phyloP scores from a whole-genome alignment of 2,329 filamentous ascomycete genomes.

The Saccharata proteae region DNA sequence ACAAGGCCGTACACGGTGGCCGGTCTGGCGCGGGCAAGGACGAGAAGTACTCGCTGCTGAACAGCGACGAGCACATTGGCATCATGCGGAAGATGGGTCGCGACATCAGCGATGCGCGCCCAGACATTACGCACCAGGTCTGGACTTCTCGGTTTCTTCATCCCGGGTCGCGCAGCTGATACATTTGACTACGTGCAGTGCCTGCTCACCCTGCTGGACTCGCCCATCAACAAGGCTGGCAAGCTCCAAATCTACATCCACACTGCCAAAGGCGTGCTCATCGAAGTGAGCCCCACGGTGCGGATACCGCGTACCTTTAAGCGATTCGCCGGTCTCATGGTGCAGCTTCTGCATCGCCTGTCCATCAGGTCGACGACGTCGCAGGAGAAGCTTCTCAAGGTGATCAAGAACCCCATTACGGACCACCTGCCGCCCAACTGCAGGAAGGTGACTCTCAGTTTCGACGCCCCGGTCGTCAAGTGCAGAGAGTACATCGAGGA shows the following conservation, averaged over 20 bases:
- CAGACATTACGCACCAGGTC: slow-evolving; percentile 98
- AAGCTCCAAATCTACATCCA: slow-evolving; percentile 98
- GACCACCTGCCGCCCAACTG: slow-evolving; percentile 95
- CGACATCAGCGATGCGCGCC: slow-evolving; percentile 93
- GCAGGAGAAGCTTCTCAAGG: slow-evolving; percentile 91
- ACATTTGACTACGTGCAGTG: slow-evolving; percentile 52
- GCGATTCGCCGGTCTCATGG: slow-evolving; percentile 96
- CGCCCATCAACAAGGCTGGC: slow-evolving; percentile 96
- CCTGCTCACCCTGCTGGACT: slow-evolving; percentile 90
- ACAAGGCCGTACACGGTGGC: slow-evolving; percentile 71
- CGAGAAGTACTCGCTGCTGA: slow-evolving; percentile 94
- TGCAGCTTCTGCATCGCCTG: slow-evolving; percentile 87
- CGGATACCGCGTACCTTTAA: slow-evolving; percentile 98
- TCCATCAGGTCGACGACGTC: slow-evolving; percentile 95
- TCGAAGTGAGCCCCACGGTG: slow-evolving; percentile 95
- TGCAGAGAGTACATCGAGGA: slow-evolving; percentile 80
- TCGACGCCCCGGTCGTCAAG: slow-evolving; percentile 77
- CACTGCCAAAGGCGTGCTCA: slow-evolving; percentile 91
- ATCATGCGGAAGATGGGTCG: slow-evolving; percentile 99
- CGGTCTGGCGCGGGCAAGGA: slow-evolving; percentile 57
- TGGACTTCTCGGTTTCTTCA: slow-evolving; percentile 18
- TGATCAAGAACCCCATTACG: slow-evolving; percentile 96
- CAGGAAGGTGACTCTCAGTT: slow-evolving; percentile 93
- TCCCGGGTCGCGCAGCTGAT: slow-evolving; percentile 5
- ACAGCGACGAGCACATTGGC: slow-evolving; percentile 98